Conservation (phyloP, 1,284 basidiomycete species). For the Puccinia coronata region DNA sequence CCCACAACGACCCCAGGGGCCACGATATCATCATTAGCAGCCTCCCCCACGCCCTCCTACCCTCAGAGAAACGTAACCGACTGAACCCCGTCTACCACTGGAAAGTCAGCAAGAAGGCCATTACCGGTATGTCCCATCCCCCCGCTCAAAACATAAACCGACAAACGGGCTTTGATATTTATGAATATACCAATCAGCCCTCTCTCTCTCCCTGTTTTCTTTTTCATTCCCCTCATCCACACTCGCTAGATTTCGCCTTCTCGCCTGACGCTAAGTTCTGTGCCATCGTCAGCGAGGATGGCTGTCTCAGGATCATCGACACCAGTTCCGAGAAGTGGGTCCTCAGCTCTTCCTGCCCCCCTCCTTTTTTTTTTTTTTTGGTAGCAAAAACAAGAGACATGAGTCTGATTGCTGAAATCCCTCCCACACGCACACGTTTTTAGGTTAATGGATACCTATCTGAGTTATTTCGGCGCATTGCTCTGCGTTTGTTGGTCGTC, state of each 20-base stretch:
- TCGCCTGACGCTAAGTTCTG: slow-evolving; percentile 84
- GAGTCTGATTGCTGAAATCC: too few species aligned
- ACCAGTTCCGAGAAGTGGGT: slow-evolving; percentile 77
- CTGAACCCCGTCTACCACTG: slow-evolving; percentile 46
- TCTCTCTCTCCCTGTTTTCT: neutral
- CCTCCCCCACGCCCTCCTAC: neutral
- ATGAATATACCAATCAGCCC: slow-evolving; percentile 13
- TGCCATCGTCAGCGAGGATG: slow-evolving; percentile 83
- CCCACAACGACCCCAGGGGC: neutral
- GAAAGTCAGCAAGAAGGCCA: slow-evolving; percentile 31
- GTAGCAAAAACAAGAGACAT: neutral
- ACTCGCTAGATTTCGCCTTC: slow-evolving; percentile 74
- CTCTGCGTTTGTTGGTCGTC: slow-evolving; percentile 91
- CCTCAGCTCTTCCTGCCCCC: neutral
- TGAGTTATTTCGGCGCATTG: slow-evolving; percentile 86
- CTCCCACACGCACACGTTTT: neutral
- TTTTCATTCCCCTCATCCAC: neutral
- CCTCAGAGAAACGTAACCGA: slow-evolving; percentile 21
- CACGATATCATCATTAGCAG: slow-evolving; percentile 26
- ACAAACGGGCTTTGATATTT: neutral
- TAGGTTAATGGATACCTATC: slow-evolving; percentile 84
- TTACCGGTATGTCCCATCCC: slow-evolving; percentile 26
- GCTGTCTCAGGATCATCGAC: slow-evolving; percentile 81
- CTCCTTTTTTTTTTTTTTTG: neutral
- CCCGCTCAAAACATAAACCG: neutral